These are phyloP conservation scores for Ambrosiella cleistominuta DNA, from an alignment of 2,329 filamentous ascomycete species.

Conservation along the genomic window DNA sequence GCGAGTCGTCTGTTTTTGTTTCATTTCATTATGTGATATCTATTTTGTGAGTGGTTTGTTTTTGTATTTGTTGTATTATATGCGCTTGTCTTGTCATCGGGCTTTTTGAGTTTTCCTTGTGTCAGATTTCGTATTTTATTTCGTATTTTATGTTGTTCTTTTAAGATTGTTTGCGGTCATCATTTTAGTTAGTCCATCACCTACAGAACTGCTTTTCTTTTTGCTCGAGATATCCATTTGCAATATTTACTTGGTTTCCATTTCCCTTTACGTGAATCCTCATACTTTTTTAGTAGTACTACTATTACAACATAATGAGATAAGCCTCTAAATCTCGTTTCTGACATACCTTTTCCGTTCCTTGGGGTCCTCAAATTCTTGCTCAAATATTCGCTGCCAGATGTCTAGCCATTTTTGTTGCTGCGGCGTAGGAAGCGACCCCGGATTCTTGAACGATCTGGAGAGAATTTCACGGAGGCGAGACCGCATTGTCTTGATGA, in stretches of 20 bases:
- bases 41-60: background rate
- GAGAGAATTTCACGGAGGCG: conserved; percentile 61
- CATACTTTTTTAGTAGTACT: background rate
- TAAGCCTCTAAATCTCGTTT: background rate
- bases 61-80: background rate
- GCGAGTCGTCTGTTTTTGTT: background rate
- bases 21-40: background rate
- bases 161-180: background rate
- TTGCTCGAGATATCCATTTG: background rate
- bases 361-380: conserved; percentile 8
- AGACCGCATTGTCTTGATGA: conserved; percentile 62
- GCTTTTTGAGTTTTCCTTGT: background rate
- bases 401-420: conserved; percentile 59
- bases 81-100: background rate
- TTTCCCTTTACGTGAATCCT: background rate
- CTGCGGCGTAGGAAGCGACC: conserved; percentile 43
- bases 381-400: conserved; percentile 49
- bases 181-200: background rate
- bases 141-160: background rate
- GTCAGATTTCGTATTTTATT: background rate
- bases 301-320: background rate
- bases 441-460: conserved; percentile 49
- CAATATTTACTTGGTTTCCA: background rate
- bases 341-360: conserved; percentile 1
- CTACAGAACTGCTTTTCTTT: background rate